Conservation (phyloP, 495 filamentous ascomycete genomes). For the Trichoderma orchidacearum region DNA sequence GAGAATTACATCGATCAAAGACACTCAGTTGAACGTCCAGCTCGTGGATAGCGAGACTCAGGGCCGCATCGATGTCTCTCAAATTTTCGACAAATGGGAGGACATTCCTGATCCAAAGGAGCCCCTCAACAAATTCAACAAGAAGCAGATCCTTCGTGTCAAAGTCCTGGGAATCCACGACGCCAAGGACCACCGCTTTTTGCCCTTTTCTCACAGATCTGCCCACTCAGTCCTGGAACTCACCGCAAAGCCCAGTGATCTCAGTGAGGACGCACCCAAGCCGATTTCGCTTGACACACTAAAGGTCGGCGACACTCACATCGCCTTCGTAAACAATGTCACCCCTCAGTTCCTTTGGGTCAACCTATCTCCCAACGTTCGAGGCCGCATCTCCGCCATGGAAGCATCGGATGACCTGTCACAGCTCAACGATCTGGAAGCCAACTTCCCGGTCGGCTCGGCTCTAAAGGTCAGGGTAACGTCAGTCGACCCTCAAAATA, state of each 20-base stretch:
- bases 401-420: slow-evolving; percentile 80
- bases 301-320: slow-evolving; percentile 48
- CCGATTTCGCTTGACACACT: slow-evolving; percentile 64
- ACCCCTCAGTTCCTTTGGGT: slow-evolving; percentile 69
- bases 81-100: slow-evolving; percentile 77
- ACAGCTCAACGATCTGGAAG: slow-evolving; percentile 56
- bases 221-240: slow-evolving; percentile 78
- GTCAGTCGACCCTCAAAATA: slow-evolving; percentile 55
- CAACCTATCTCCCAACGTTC: slow-evolving; percentile 79
- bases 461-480: slow-evolving; percentile 69
- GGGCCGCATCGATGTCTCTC: slow-evolving; percentile 81
- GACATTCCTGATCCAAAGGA: slow-evolving; percentile 69
- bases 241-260: slow-evolving; percentile 62
- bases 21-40: slow-evolving; percentile 81
- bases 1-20: slow-evolving; percentile 64
- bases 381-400: slow-evolving; percentile 64
- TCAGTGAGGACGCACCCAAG: slow-evolving; percentile 31
- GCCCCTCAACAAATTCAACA: slow-evolving; percentile 58
- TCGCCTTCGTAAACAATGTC: slow-evolving; percentile 84
- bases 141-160: slow-evolving; percentile 56
- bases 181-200: slow-evolving; percentile 76
- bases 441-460: slow-evolving; percentile 78
- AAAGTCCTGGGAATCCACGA: slow-evolving; percentile 80
- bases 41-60: slow-evolving; percentile 75
- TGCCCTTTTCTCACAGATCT: slow-evolving; percentile 76